phyloP scores from a whole-genome alignment of 306 rosid species.

The Calophaca sinica region DNA sequence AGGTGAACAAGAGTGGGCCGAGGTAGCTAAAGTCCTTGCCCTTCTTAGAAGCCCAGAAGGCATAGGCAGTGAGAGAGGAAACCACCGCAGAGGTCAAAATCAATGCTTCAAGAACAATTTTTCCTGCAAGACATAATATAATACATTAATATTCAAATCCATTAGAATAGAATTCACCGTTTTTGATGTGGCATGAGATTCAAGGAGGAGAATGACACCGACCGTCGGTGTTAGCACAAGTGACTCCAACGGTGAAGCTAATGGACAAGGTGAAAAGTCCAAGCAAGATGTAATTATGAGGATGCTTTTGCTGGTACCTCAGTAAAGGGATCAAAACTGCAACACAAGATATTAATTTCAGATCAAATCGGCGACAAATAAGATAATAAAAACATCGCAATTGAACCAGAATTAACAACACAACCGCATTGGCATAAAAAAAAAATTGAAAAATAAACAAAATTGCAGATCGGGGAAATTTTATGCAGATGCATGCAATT shows the following conservation, averaged over 20 bases:
- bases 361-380: not conserved
- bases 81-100: constrained; percentile 89
- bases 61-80: constrained; percentile 79
- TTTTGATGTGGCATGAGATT: too few species aligned
- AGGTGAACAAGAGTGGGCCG: constrained; percentile 87
- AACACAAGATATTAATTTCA: constrained; percentile 28
- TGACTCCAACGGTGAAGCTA: constrained; percentile 84
- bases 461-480: not conserved
- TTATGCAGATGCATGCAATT: too few species aligned
- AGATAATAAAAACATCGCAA: too few species aligned
- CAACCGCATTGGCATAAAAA: too few species aligned
- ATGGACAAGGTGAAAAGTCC: constrained; percentile 82
- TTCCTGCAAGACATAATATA: constrained; percentile 60
- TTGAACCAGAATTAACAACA: too few species aligned
- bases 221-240: constrained; percentile 90
- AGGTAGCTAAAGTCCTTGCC: constrained; percentile 99
- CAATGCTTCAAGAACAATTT: constrained; percentile 93
- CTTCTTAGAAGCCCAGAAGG: constrained; percentile 98
- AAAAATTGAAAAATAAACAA: not conserved
- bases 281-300: constrained; percentile 82
- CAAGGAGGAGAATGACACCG: not conserved
- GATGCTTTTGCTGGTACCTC: constrained; percentile 86
- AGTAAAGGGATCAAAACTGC: constrained; percentile 90
- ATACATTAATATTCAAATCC: constrained; percentile 13
- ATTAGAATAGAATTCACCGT: too few species aligned